phyloP scores from a whole-genome alignment of 805 yeast genomes.

The Candida tallmaniae region DNA sequence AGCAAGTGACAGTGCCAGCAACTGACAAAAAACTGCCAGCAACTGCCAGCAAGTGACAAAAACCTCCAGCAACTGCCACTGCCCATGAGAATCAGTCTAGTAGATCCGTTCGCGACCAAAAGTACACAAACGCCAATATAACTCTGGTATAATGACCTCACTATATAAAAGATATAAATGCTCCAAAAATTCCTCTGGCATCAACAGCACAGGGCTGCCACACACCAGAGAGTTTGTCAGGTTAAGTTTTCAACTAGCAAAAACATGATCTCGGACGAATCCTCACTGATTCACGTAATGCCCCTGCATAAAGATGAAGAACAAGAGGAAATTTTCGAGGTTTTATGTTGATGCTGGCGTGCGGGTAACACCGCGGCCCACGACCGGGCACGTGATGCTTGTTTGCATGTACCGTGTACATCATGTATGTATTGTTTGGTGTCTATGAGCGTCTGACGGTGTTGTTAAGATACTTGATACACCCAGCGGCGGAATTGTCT shows the following conservation, averaged over 20 bases:
- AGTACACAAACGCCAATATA: no score
- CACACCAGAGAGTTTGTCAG: conserved; percentile 71
- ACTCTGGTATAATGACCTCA: conserved; percentile 1
- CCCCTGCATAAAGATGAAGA: conserved; percentile 98
- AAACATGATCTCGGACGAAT: conserved; percentile 99
- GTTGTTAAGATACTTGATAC: conserved; percentile 3
- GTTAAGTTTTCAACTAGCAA: conserved; percentile 99
- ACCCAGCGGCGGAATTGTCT: neutral
- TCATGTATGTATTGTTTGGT: neutral
- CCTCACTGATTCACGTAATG: conserved; percentile 99
- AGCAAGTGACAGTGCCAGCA: neutral
- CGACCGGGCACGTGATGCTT: no score
- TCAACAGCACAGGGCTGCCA: conserved; percentile 42
- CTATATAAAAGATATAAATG: neutral
- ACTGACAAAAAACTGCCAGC: neutral
- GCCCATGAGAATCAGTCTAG: no score
- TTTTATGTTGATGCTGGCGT: conserved; percentile 5
- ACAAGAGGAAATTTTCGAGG: conserved; percentile 6
- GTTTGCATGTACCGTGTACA: neutral
- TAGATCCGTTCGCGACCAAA: no score
- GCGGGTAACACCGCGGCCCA: conserved; percentile 8
- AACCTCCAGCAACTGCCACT: no score
- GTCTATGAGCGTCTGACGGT: no score
- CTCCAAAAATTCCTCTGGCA: conserved; percentile 75
- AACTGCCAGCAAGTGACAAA: neutral